Base-by-base conservation (phyloP, 2,329 filamentous ascomycete species). In the Ophiostoma piceae region DNA sequence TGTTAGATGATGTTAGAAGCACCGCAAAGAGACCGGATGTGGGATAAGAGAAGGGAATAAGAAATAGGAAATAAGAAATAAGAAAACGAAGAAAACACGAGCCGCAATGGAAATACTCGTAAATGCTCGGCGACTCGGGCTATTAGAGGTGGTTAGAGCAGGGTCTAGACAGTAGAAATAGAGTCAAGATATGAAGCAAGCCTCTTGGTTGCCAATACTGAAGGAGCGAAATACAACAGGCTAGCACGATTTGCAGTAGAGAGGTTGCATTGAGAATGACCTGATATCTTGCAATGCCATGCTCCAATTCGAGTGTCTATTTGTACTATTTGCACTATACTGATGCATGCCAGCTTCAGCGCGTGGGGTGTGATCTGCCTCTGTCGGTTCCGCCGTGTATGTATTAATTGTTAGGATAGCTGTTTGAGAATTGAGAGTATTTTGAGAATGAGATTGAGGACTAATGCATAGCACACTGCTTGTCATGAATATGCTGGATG, bases 231-330 rank as follows among this genome's bases (percentile, higher is more conserved):
- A 47, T 47, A 47, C 5, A 11, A 26, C 22, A 57, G 51, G 14
- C 9, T 26, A 11, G n/a, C 19, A 57, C 51, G 2, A 57, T 57
- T 8, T 57, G 9, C 35, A 35, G 35, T 35, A 35, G 35, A 35
- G 43, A 22, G 51, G 51, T 57, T 57, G 51, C 51, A 57, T 57
- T 26, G 51, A n/a, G 12, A 11, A 57, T 57, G 51, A 26, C 51
- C n/a, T 57, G 26, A 29, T 29, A 29, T 29, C 8, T n/a, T 54
- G 8, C 22, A 26, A 54, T 54, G 7, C 47, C 47, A 54, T 54
- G n/a, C n/a, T 57, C 51, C 51, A 57, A 57, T 57, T 57, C 16
- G 43, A 47, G 7, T 57, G 51, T 43, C 41, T 54, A 54, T 22
- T 9, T 22, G n/a, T 19, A 57, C 51, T 57, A 9, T 22, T 3